These are phyloP conservation scores for Paraconiothyrium brasiliense DNA, from an alignment of 2,329 filamentous ascomycete genomes.

Conservation along the genomic window DNA sequence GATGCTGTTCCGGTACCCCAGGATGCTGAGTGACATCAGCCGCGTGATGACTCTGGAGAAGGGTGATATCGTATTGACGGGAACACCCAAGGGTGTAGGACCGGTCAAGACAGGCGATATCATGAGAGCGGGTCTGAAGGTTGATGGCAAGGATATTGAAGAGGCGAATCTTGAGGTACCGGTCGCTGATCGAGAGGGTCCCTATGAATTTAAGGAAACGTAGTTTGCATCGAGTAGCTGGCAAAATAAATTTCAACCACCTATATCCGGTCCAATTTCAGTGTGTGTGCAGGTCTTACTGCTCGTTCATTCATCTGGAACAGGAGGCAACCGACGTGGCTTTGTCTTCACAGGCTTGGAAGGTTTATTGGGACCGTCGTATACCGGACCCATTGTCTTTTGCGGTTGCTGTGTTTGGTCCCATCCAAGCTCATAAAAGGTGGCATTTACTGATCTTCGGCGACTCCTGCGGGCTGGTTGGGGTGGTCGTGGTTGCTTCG, in stretches of 20 bases:
- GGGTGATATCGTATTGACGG: constrained; percentile 94
- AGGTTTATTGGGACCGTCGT: not conserved
- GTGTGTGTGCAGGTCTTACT: not conserved
- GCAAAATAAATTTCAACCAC: not conserved
- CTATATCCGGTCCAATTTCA: not conserved
- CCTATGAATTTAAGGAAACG: constrained; percentile 74
- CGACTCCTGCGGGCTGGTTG: constrained; percentile 11
- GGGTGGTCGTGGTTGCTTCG: not conserved
- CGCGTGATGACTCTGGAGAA: constrained; percentile 92
- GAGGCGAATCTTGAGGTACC: constrained; percentile 85
- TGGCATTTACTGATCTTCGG: constrained; percentile 8
- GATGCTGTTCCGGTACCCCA: constrained; percentile 92
- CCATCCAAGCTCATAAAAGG: constrained; percentile 11
- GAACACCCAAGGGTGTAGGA: constrained; percentile 95
- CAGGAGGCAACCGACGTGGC: constrained; percentile 14
- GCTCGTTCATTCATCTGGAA: constrained; percentile 7
- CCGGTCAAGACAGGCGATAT: constrained; percentile 85
- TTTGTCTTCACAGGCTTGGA: constrained; percentile 1
- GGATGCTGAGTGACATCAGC: constrained; percentile 89
- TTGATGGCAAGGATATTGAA: constrained; percentile 82
- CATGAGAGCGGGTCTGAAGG: constrained; percentile 82
- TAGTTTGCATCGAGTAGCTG: constrained; percentile 33
- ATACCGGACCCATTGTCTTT: constrained; percentile 2
- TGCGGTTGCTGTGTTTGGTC: constrained; percentile 10
- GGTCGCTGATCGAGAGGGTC: constrained; percentile 80